phyloP scores from a whole-genome alignment of 1,284 basidiomycete genomes.

The Hymenochaete sp. region DNA sequence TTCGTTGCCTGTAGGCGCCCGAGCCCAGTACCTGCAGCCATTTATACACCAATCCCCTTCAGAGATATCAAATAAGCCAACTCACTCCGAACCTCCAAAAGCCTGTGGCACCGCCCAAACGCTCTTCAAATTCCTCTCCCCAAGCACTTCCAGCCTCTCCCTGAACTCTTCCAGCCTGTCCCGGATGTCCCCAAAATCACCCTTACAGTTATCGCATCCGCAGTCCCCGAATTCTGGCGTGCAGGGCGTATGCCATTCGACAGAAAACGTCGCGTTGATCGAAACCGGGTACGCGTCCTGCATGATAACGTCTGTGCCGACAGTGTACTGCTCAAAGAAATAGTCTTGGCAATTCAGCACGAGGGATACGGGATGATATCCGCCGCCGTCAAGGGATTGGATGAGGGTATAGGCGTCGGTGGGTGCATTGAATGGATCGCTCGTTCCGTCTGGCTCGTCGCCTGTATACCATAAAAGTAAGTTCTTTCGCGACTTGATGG shows the following conservation, averaged over 20 bases:
- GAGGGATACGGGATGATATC: conserved; percentile 65
- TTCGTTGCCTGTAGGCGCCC: conserved; percentile 58
- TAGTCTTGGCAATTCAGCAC: conserved; percentile 70
- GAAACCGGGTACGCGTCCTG: conserved; percentile 53
- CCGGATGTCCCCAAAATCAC: conserved; percentile 52
- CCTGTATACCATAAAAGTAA: conserved; percentile 71
- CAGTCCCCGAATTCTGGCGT: conserved; percentile 59
- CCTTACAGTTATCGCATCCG: conserved; percentile 51
- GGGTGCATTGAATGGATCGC: conserved; percentile 57
- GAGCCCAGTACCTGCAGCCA: conserved; percentile 61
- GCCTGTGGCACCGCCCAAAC: conserved; percentile 74
- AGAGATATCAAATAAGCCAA: conserved; percentile 5
- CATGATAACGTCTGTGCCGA: conserved; percentile 55
- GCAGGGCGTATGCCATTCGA: conserved; percentile 43
- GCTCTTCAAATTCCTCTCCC: conserved; percentile 54
- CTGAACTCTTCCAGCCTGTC: conserved; percentile 54
- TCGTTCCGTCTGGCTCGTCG: conserved; percentile 66
- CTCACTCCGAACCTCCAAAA: conserved; percentile 55
- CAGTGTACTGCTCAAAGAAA: conserved; percentile 48
- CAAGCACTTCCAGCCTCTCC: conserved; percentile 46
- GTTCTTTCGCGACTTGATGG: conserved; percentile 55
- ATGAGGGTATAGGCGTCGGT: conserved; percentile 52
- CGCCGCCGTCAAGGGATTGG: conserved; percentile 53
- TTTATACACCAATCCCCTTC: too few species aligned
- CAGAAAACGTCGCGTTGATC: conserved; percentile 61